Percentiles rank a stretch among this genome's conserved stretches.
These are phyloP conservation scores for Fraxinus latifolia DNA, from an alignment of 305 asterid genomes.

Conservation along the genomic window DNA sequence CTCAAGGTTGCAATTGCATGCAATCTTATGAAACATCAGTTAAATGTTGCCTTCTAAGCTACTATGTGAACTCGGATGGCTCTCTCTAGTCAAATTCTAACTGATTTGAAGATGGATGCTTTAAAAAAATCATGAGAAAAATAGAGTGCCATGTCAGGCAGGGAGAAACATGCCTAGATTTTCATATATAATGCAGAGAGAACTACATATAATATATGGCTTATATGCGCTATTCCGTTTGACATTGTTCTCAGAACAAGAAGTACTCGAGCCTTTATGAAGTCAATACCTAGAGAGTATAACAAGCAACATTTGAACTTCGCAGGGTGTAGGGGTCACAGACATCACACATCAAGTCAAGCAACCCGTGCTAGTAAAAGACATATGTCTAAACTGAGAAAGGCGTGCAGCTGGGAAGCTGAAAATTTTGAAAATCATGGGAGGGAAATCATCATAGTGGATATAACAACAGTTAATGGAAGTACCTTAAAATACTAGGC, in stretches of 20 bases:
- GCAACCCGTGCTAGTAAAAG: not conserved
- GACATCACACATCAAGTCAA: not conserved
- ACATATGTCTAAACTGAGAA: not conserved
- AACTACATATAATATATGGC: not conserved
- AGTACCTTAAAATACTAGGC: slow-evolving; percentile 62
- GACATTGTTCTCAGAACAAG: not conserved
- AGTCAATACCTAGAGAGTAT: not conserved
- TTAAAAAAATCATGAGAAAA: not conserved
- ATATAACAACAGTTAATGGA: slow-evolving; percentile 2
- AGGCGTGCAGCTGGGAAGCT: not conserved
- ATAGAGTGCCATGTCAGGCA: not conserved
- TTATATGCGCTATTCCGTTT: not conserved
- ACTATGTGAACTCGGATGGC: not conserved
- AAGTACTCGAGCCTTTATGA: not conserved
- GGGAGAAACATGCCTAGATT: not conserved
- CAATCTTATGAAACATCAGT: not conserved
- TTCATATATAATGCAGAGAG: not conserved
- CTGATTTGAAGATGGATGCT: not conserved
- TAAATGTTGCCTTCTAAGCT: not conserved
- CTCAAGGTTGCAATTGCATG: not conserved
- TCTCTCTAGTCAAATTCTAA: not conserved
- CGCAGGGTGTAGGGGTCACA: not conserved
- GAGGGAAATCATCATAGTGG: not conserved
- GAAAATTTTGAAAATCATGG: not conserved
- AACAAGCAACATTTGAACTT: not conserved